Base-by-base conservation (phyloP, 495 filamentous ascomycete genomes). In the Penicillium pulvis region DNA sequence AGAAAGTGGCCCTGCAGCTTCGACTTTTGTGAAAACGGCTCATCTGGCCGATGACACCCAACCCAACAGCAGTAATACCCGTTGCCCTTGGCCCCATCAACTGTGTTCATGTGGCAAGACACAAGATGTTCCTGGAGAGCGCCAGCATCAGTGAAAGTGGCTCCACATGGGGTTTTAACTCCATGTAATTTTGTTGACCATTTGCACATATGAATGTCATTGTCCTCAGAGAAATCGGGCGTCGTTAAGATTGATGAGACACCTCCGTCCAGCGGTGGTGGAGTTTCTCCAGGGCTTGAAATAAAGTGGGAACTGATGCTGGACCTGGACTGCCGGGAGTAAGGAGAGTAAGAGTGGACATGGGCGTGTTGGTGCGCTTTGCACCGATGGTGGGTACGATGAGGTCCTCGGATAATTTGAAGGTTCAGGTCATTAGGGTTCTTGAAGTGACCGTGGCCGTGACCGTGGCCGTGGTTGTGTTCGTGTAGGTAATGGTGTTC, bases 61-160 rank as follows among this genome's bases (percentile, higher is more conserved):
- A 74, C 69, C 77, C 77, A 80, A 59, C 76, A 71, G 51, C 77
- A 80, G 51, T 80, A 80, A 59, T 80, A 80, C n/a, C 77, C 77
- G 17, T 68, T 71, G 1, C 77, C 75, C 60, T 72, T 79, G n/a
- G 71, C 69, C 2, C 77, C 77, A 28, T 75, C 66, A 23, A 80
- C 58, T 2, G 76, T 72, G 12, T 63, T 66, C 72, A 77, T 77
- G 39, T 80, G 77, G 19, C 56, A 59, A 14, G 71, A 58, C 14
- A 77, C 55, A 33, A 80, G 70, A 57, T 80, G 77, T 11, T 79
- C 73, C 51, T 79, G 77, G 14, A 80, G 73, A 52, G 69, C 64
- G 49, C 74, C 73, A 19, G 71, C 50, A 42, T 71, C 67, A 5
- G 68, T 30, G 28, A 79, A 80, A 0, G 57, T 68, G 9, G 70